Evolutionary conservation across 768 basidiomycete species (phyloP), one percentile per base, ranked within the genome.

Genomic region (Amanita exitialis): DNA sequence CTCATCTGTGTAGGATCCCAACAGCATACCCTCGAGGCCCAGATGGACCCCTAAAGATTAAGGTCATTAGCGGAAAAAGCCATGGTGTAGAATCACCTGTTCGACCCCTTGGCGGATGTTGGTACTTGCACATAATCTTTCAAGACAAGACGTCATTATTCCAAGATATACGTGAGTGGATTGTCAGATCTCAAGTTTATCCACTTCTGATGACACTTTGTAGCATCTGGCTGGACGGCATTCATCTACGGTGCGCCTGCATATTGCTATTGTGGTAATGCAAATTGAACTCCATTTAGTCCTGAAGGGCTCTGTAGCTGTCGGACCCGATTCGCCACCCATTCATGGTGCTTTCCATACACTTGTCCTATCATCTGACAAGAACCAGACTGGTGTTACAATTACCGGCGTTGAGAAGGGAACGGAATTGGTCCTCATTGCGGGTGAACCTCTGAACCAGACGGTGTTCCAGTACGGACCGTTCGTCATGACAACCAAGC

Each of bases 371-470:
- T 86, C 91, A 5, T 65, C 75, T 9, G 65, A 74, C 9, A 46
- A 63, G 1, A 69, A 70, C 1, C 76, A 92, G 63, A 77, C 74
- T 0, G 94, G 95, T 0, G 82, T 91, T 8, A 64, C 70, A 18
- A 62, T 97, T 49, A 76, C 73, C 6, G 78, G 82, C 2, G 64
- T 59, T 3, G 74, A 77, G 44, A 76, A 79, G 42, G 73, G 76
- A 45, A 86, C 92, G 0, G 80, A 92, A 48, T 74, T 91, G 42
- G 73, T 94, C 18, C 62, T 98, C 59, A 87, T 86, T 54, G 82
- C 93, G 4, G 94, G 88, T 15, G 87, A 93, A 66, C 91, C 93
- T 12, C 74, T 97, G 4, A 80, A 93, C 54, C 93, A 97, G 64
- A 75, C 80, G 0, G 89, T 97, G 9, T 76, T 89, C 53, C 93